Percentiles rank a stretch among this genome's conserved stretches.
These are phyloP conservation scores for Podospora appendiculata DNA, from an alignment of 495 filamentous ascomycete genomes.

Conservation along the genomic window DNA sequence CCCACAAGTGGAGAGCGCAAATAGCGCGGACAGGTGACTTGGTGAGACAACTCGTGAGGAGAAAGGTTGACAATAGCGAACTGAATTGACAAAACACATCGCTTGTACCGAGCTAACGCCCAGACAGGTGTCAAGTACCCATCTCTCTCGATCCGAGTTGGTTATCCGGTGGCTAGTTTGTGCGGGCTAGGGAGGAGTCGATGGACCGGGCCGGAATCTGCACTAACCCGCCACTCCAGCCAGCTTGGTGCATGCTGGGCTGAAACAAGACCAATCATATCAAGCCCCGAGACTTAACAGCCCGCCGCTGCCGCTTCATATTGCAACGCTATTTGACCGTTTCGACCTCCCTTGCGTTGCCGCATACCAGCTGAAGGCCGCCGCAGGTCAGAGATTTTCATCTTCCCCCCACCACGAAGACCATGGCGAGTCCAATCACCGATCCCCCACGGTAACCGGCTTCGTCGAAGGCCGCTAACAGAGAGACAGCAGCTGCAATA, in stretches of 20 bases:
- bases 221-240: neutral
- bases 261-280: constrained; percentile 6
- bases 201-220: neutral
- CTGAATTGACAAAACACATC: no score
- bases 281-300: constrained; percentile 1
- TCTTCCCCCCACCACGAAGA: no score
- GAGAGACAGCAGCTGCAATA: no score
- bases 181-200: neutral
- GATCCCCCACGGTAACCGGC: neutral
- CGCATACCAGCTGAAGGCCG: constrained; percentile 5
- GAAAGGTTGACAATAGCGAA: no score
- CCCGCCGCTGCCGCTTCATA: neutral
- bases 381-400: neutral
- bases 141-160: no score
- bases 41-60: no score
- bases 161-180: no score
- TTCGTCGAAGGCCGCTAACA: no score
- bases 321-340: neutral
- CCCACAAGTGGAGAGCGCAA: no score
- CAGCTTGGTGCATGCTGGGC: neutral
- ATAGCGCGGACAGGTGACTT: no score
- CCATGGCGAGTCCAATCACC: neutral
- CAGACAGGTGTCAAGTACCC: no score
- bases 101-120: no score
- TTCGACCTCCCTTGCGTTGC: neutral